Percentiles rank a stretch among this genome's conserved stretches.
Conservation (phyloP, 1,139 yeast species). For the Yamadazyma triangularis region DNA sequence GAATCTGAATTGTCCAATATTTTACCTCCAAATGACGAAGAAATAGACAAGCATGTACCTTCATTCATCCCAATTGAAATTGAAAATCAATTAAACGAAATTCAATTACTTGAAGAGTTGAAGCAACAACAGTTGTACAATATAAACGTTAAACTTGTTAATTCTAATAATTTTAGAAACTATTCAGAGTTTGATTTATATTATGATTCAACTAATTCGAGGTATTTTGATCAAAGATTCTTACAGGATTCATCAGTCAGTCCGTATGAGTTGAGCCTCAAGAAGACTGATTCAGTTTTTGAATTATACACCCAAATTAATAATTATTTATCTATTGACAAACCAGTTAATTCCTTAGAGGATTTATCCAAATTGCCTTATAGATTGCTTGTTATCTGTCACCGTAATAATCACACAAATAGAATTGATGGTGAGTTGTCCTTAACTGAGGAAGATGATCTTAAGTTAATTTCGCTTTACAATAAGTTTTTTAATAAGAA, state of each 20-base stretch:
- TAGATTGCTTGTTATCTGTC: constrained; percentile 62
- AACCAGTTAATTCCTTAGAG: constrained; percentile 16
- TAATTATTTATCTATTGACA: neutral
- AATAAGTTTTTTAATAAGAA: constrained; percentile 35
- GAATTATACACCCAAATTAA: constrained; percentile 51
- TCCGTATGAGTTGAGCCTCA: constrained; percentile 50
- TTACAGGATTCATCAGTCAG: constrained; percentile 43
- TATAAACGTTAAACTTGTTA: constrained; percentile 54
- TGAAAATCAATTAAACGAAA: constrained; percentile 57
- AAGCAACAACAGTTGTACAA: constrained; percentile 78
- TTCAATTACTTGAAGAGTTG: constrained; percentile 57
- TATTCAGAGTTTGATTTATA: constrained; percentile 78
- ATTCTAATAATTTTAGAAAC: constrained; percentile 47
- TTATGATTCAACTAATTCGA: constrained; percentile 47
- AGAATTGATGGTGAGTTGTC: constrained; percentile 57
- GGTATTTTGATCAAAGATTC: constrained; percentile 38
- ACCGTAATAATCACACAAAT: constrained; percentile 69
- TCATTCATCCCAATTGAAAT: constrained; percentile 64
- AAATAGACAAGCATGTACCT: constrained; percentile 51
- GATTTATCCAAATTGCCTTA: constrained; percentile 32
- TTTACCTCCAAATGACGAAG: constrained; percentile 51
- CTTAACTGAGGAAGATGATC: constrained; percentile 20
- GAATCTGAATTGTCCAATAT: constrained; percentile 55
- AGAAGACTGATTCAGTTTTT: constrained; percentile 52
- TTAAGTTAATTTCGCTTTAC: constrained; percentile 35